Evolutionary conservation across 192 early-diverging fungal genomes (phyloP).

Genomic region (Coemansia guatemalensis): DNA sequence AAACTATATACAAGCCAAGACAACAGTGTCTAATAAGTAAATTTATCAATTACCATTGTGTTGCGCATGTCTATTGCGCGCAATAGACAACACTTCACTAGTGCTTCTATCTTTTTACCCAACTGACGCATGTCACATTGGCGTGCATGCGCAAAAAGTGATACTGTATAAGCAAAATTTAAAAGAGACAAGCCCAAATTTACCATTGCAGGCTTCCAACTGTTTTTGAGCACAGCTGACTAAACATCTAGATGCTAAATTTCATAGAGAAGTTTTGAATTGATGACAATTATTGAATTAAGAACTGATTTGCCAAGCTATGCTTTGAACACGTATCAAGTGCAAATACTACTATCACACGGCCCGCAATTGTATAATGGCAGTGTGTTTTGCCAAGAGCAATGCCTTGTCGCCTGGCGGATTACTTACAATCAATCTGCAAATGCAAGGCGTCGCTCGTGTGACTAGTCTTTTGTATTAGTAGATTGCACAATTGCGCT

Average conservation of each 20-base stretch:
- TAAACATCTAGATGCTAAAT: neutral
- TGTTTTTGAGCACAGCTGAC: no score
- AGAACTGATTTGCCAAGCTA: neutral
- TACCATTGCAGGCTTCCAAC: no score
- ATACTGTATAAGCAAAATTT: no score
- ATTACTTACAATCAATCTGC: neutral
- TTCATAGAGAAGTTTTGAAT: neutral
- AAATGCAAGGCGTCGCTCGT: neutral
- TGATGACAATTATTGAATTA: neutral
- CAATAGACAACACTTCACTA: no score
- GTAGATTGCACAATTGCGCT: neutral
- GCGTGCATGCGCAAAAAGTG: no score
- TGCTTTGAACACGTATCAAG: neutral
- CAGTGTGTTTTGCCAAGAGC: neutral
- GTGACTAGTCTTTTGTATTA: neutral
- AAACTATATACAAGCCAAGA: neutral
- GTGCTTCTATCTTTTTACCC: no score
- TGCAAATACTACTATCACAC: neutral
- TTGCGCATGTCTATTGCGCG: no score
- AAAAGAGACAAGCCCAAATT: no score
- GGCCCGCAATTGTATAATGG: constrained; percentile 8
- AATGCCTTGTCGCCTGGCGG: neutral
- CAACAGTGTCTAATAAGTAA: no score
- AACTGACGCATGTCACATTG: no score
- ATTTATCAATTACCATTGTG: no score